Evolutionary conservation across 2,329 filamentous ascomycete genomes (phyloP).

Genomic region (Colletotrichum cereale): DNA sequence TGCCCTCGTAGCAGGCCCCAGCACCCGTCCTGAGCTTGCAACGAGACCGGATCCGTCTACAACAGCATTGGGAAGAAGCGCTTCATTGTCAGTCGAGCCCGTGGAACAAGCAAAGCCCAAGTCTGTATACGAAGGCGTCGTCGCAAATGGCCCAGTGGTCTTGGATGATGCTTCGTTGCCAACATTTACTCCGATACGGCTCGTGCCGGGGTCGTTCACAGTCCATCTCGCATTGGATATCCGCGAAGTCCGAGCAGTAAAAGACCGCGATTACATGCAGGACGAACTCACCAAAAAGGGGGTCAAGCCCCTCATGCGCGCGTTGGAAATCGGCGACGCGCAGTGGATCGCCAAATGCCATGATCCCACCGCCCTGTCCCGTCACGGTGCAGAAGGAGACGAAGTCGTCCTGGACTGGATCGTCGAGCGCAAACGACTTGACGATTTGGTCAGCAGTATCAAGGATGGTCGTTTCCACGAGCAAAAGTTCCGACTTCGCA

Average conservation of each 20-base stretch:
- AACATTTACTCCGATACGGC: conserved; percentile 68
- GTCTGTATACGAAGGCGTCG: conserved; percentile 52
- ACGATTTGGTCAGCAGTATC: conserved; percentile 84
- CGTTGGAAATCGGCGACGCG: conserved; percentile 79
- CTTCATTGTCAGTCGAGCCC: conserved; percentile 19
- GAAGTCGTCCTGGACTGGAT: conserved; percentile 86
- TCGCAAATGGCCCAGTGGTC: conserved; percentile 53
- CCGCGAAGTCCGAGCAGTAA: conserved; percentile 79
- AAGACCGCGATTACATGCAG: conserved; percentile 82
- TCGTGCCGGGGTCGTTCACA: conserved; percentile 76
- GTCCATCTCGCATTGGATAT: conserved; percentile 80
- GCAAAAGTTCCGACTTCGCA: conserved; percentile 83
- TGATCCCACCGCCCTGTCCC: conserved; percentile 67
- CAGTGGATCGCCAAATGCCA: conserved; percentile 84
- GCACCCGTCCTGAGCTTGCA: conserved; percentile 1
- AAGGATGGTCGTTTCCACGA: conserved; percentile 87
- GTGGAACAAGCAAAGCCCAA: conserved; percentile 43
- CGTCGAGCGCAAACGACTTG: conserved; percentile 82
- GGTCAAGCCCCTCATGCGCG: conserved; percentile 74
- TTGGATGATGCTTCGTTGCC: conserved; percentile 53
- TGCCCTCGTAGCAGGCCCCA: conserved; percentile 40
- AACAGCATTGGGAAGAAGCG: not conserved
- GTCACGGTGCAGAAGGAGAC: conserved; percentile 71
- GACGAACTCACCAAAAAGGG: conserved; percentile 77
- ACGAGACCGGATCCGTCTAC: conserved; percentile 10